These are phyloP conservation scores for Teunomyces kruisii DNA, from an alignment of 805 yeast genomes.

Conservation along the genomic window DNA sequence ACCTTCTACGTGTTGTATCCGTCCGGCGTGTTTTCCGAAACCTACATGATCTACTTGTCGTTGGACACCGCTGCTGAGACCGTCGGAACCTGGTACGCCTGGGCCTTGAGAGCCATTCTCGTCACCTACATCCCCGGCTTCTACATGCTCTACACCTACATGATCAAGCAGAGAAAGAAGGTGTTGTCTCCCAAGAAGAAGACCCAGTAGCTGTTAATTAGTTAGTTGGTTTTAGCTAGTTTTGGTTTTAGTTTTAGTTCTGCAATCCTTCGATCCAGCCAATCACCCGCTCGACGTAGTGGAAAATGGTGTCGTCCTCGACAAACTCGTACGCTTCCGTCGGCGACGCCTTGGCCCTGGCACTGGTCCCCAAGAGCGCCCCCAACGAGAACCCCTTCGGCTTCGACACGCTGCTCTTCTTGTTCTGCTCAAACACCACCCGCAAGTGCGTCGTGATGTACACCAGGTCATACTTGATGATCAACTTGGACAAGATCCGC, in stretches of 20 bases:
- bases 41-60: constrained; percentile 65
- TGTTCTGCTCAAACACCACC: constrained; percentile 35
- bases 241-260: neutral
- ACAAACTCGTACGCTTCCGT: constrained; percentile 21
- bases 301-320: constrained; percentile 31
- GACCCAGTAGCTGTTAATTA: constrained; percentile 5
- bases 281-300: constrained; percentile 29
- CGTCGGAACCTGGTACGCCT: constrained; percentile 52
- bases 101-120: constrained; percentile 56
- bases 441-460: constrained; percentile 40
- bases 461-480: constrained; percentile 41
- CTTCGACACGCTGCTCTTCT: constrained; percentile 14
- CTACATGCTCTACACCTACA: constrained; percentile 78
- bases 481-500: constrained; percentile 44
- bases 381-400: constrained; percentile 7
- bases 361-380: constrained; percentile 4
- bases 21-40: constrained; percentile 86
- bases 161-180: constrained; percentile 85
- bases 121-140: constrained; percentile 82
- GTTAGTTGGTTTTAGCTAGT: too few relatives aligned
- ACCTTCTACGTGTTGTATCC: constrained; percentile 85
- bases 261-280: constrained; percentile 27
- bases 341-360: constrained; percentile 9
- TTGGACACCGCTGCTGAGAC: constrained; percentile 62
- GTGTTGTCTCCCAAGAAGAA: constrained; percentile 44